These are phyloP conservation scores for Botryosphaeria agaves DNA, from an alignment of 2,329 filamentous ascomycete species.

Conservation along the genomic window DNA sequence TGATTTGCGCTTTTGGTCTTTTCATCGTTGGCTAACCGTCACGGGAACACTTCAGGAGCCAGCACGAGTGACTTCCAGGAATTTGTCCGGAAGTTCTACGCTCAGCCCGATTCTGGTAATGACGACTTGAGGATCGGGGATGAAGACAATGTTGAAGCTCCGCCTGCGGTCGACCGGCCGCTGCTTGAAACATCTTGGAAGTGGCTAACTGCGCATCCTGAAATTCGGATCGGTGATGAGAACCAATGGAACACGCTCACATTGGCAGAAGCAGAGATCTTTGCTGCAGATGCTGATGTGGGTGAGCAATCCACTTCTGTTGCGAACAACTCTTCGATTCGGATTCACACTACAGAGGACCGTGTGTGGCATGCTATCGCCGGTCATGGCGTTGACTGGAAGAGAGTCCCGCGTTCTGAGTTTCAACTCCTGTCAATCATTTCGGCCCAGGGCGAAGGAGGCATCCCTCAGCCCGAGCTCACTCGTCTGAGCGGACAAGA, in stretches of 20 bases:
- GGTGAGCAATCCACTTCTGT: no score
- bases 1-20: no score
- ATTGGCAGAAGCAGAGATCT: constrained; percentile 22
- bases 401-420: constrained; percentile 34
- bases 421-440: constrained; percentile 42
- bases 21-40: no score
- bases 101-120: constrained; percentile 3
- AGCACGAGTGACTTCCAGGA: constrained; percentile 21
- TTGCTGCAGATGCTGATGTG: no score
- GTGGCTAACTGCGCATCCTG: constrained; percentile 37
- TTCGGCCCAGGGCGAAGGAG: constrained; percentile 32
- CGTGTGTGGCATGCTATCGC: constrained; percentile 42
- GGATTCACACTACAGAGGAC: constrained; percentile 36
- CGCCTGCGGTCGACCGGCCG: constrained; percentile 24
- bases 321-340: no score
- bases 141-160: not conserved
- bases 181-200: constrained; percentile 38
- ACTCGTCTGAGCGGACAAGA: constrained; percentile 40
- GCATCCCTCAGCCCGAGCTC: constrained; percentile 41
- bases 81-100: constrained; percentile 20
- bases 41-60: constrained; percentile 17
- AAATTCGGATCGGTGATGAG: constrained; percentile 32
- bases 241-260: constrained; percentile 22
- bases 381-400: constrained; percentile 39
- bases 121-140: constrained; percentile 1